These are phyloP conservation scores for Penicillium decumbens DNA, from an alignment of 2,329 filamentous ascomycete genomes.

Conservation along the genomic window DNA sequence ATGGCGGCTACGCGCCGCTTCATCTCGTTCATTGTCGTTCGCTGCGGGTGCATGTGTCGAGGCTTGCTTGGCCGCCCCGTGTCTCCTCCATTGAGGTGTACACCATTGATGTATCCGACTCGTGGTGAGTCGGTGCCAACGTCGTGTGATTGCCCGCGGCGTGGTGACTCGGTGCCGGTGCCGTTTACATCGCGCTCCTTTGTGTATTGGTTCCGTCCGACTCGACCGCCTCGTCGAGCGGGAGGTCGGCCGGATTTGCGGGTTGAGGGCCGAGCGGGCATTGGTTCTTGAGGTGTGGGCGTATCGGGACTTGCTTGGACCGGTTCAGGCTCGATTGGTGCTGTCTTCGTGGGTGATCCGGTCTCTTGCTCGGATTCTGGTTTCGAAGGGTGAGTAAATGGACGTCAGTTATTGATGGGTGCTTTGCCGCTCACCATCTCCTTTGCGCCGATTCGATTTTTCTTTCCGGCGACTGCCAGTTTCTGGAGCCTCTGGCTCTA, in stretches of 20 bases:
- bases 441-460: slow-evolving; percentile 72
- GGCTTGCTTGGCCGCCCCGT: slow-evolving; percentile 58
- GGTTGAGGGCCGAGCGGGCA: slow-evolving; percentile 39
- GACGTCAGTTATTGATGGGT: not conserved
- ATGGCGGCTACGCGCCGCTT: slow-evolving; percentile 77
- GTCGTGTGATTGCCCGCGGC: slow-evolving; percentile 40
- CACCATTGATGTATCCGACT: slow-evolving; percentile 35
- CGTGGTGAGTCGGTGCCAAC: slow-evolving; percentile 38
- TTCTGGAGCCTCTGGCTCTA: slow-evolving; percentile 68
- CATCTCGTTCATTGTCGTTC: slow-evolving; percentile 80
- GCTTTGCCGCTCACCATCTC: slow-evolving; percentile 60
- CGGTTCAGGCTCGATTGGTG: slow-evolving; percentile 37
- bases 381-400: slow-evolving; percentile 36
- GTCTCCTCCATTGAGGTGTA: slow-evolving; percentile 55
- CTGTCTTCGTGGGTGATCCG: slow-evolving; percentile 50
- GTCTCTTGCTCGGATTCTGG: slow-evolving; percentile 69
- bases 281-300: slow-evolving; percentile 36
- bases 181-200: slow-evolving; percentile 64
- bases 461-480: slow-evolving; percentile 75
- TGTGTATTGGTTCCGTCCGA: slow-evolving; percentile 77
- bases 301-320: slow-evolving; percentile 43
- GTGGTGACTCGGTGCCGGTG: slow-evolving; percentile 44
- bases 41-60: slow-evolving; percentile 51
- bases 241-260: slow-evolving; percentile 62
- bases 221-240: slow-evolving; percentile 60